These are phyloP conservation scores for Nicotiana obtusifolia DNA, from an alignment of 257 asterid genomes.

Conservation along the genomic window DNA sequence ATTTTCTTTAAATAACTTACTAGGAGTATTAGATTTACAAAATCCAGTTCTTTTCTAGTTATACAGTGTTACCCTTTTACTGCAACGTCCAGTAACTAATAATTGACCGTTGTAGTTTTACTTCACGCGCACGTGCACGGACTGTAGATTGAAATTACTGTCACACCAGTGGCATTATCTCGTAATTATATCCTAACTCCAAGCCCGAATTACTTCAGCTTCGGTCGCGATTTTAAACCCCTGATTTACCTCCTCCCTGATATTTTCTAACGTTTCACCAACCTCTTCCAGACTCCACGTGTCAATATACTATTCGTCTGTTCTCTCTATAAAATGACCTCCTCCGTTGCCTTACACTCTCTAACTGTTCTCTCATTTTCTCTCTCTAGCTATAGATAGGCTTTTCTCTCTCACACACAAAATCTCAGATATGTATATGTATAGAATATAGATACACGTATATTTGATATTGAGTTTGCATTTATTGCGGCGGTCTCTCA, in stretches of 20 bases:
- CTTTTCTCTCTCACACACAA: not conserved
- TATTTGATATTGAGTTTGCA: not conserved
- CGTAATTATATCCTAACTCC: not conserved
- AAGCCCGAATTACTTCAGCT: not conserved
- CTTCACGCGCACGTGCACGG: not conserved
- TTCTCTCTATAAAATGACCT: not conserved
- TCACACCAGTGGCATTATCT: not conserved
- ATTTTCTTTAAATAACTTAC: too few species aligned
- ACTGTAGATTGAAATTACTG: not conserved
- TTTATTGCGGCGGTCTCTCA: not conserved
- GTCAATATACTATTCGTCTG: not conserved
- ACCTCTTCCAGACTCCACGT: not conserved
- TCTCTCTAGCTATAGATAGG: slow-evolving; percentile 5
- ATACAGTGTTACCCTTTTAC: not conserved
- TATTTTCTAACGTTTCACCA: not conserved
- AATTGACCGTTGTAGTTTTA: not conserved
- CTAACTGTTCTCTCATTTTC: not conserved
- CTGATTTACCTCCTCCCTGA: not conserved
- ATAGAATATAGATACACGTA: not conserved
- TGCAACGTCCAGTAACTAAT: not conserved
- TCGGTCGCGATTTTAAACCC: not conserved
- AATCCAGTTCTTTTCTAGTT: not conserved
- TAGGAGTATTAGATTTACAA: not conserved
- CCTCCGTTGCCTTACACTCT: not conserved
- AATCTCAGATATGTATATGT: not conserved